Evolutionary conservation across 2,329 filamentous ascomycete species (phyloP).

Genomic region (Penicillium glabrum): DNA sequence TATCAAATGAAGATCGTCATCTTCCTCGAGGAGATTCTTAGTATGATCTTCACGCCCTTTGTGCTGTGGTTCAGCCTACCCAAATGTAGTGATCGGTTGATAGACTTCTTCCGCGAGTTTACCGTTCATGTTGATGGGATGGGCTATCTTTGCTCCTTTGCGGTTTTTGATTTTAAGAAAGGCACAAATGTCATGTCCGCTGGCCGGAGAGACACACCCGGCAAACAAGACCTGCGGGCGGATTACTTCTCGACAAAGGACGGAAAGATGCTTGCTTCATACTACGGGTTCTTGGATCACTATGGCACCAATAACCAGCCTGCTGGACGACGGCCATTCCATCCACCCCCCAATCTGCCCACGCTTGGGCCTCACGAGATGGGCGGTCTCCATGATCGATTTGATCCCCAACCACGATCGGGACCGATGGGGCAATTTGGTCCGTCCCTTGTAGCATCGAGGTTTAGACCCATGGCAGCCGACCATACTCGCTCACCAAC

Average conservation of each 20-base stretch:
- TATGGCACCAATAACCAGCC: constrained; percentile 72
- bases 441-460: constrained; percentile 30
- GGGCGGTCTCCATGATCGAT: constrained; percentile 43
- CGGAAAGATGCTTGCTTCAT: constrained; percentile 96
- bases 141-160: constrained; percentile 95
- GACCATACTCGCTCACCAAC: constrained; percentile 38
- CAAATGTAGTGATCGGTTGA: constrained; percentile 84
- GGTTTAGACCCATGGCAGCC: constrained; percentile 21
- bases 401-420: constrained; percentile 24
- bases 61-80: constrained; percentile 84
- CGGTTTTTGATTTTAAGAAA: constrained; percentile 95
- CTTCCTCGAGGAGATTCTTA: constrained; percentile 87
- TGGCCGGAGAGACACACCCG: constrained; percentile 26
- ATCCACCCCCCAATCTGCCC: constrained; percentile 74
- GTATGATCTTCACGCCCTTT: constrained; percentile 88
- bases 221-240: constrained; percentile 68
- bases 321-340: constrained; percentile 56
- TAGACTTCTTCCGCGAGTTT: constrained; percentile 98
- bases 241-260: constrained; percentile 96
- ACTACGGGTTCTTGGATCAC: constrained; percentile 91
- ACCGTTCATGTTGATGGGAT: constrained; percentile 95
- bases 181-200: constrained; percentile 59
- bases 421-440: constrained; percentile 20
- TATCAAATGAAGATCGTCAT: constrained; percentile 93
- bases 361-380: constrained; percentile 63